Evolutionary conservation across 495 filamentous ascomycete genomes (phyloP), one percentile per base, ranked within the genome.

Genomic region (Achaetomiella virescens): DNA sequence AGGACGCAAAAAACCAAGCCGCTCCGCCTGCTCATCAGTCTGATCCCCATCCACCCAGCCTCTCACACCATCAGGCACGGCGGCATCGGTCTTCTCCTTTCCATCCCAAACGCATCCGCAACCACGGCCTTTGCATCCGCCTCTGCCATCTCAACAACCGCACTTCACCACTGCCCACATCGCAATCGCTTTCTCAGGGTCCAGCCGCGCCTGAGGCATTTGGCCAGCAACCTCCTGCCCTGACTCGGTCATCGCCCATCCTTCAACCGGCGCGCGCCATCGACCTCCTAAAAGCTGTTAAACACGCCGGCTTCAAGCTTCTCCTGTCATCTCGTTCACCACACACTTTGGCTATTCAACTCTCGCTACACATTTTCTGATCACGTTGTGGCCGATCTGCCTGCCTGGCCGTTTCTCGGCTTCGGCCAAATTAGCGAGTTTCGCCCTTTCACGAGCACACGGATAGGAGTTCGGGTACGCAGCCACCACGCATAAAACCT

Each of bases 121-220:
- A 35, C 58, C 36, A 50, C 59, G 41, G 40, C 14, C 40, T 35
- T 40, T 47, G 40, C 46, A 56, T 29, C 48, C 35, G 25, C 24
- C 37, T 57, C 54, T 49, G n/a, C 44, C 25, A 25, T 2, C 24
- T 45, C 50, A 6, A 6, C 36, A 22, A 37, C 22, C n/a, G 25
- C 47, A 54, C 43, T 21, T 36, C 38, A n/a, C 40, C 6, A 17
- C 14, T 12, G 8, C 14, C 31, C 41, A 14, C 50, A 52, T 48
- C 36, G 42, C 56, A 52, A 38, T 52, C 52, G 10, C 22, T 6
- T 6, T 24, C 18, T 42, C 47, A 38, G 61, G 21, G 24, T 48
- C 55, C 38, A 43, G 55, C 55, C 53, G 59, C 62, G 58, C 52
- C 66, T 69, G 66, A 66, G 66, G 66, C 61, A 69, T 69, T 69